These are phyloP conservation scores for Rubia tinctorum DNA, from an alignment of 305 asterid genomes.

Conservation along the genomic window DNA sequence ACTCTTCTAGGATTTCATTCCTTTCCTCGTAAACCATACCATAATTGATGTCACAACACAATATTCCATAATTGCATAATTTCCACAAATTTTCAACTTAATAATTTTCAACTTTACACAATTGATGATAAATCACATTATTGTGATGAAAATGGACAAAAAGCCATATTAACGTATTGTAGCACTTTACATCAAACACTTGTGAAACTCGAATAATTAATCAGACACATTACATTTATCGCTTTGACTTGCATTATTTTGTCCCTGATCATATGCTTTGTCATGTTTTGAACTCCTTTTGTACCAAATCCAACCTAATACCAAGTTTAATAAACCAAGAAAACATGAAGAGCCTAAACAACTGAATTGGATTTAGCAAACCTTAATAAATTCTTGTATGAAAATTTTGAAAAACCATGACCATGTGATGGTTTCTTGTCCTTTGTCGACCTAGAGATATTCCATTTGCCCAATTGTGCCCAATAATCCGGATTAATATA, in stretches of 20 bases:
- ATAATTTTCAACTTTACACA: too few relatives aligned
- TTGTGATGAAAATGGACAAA: background rate
- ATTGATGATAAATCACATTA: background rate
- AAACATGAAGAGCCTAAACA: constrained; percentile 1
- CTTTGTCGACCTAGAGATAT: constrained; percentile 7
- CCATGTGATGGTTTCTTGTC: constrained; percentile 18
- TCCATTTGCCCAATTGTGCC: constrained; percentile 14
- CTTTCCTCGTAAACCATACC: too few relatives aligned
- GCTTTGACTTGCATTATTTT: background rate
- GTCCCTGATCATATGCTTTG: constrained; percentile 9
- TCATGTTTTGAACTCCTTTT: constrained; percentile 27
- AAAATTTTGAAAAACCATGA: constrained; percentile 1
- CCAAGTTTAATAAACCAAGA: constrained; percentile 39
- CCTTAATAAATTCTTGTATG: background rate
- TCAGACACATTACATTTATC: background rate
- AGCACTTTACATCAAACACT: background rate
- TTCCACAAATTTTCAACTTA: too few relatives aligned
- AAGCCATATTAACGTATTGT: too few relatives aligned
- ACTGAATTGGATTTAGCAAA: constrained; percentile 25
- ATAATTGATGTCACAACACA: too few relatives aligned
- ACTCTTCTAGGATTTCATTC: too few relatives aligned
- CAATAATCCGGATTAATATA: constrained; percentile 13
- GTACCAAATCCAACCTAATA: constrained; percentile 79
- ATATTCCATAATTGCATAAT: too few relatives aligned
- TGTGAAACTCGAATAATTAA: background rate